phyloP scores from a whole-genome alignment of 2,329 filamentous ascomycete genomes.

The Xylariaceae sp. region DNA sequence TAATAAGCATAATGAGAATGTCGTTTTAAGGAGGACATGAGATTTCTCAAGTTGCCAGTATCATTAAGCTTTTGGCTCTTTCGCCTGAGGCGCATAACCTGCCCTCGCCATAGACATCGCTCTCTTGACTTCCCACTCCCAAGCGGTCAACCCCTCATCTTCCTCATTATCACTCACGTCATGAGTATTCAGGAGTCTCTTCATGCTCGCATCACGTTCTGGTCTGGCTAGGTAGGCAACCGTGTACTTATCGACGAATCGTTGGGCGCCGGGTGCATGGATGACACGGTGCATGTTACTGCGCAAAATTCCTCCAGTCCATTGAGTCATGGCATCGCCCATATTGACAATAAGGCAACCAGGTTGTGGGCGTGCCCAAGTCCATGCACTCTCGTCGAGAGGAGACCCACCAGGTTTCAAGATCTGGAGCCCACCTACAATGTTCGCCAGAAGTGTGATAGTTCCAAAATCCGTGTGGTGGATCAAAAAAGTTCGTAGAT shows the following conservation, averaged over 20 bases:
- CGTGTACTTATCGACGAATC: constrained; percentile 32
- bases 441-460: constrained; percentile 45
- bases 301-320: constrained; percentile 32
- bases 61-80: no score
- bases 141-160: constrained; percentile 14
- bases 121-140: constrained; percentile 27
- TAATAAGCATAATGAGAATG: no score
- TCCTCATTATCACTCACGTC: neutral
- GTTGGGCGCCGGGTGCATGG: constrained; percentile 26
- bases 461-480: constrained; percentile 46
- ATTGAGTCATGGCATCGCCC: constrained; percentile 33
- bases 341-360: constrained; percentile 37
- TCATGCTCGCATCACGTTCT: constrained; percentile 28
- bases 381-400: constrained; percentile 26
- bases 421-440: constrained; percentile 46
- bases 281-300: constrained; percentile 37
- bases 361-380: constrained; percentile 33
- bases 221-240: constrained; percentile 21
- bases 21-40: no score
- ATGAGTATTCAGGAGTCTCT: constrained; percentile 3
- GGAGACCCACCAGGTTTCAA: constrained; percentile 32
- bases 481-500: constrained; percentile 36
- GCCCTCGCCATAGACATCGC: neutral
- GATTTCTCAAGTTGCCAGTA: no score
- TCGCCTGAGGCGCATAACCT: no score